Base-by-base conservation (phyloP, 306 rosid species). In the Vigna mungo region DNA sequence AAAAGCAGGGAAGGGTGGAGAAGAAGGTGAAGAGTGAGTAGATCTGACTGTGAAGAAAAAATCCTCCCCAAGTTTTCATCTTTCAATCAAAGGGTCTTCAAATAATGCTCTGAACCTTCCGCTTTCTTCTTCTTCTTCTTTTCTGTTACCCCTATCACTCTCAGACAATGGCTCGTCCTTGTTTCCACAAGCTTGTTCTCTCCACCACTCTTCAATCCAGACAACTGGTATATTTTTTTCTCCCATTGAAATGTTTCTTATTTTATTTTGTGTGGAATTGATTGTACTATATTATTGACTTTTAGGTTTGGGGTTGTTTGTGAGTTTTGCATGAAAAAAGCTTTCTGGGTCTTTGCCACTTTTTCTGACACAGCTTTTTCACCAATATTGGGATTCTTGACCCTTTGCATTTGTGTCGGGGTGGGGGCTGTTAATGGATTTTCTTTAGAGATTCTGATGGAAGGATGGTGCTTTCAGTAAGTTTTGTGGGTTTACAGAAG, bases 121-220 rank as follows among this genome's bases (percentile, higher is more conserved):
- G 47, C 77, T 4, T 27, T 72, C 2, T 55, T 25, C 46, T 52
- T 25, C 46, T 52, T 25, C 10, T 52, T 25, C 10, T 61, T 47
- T 77, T 63, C 79, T 77, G 36, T 25, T 27, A 15, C 23, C 43
- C 60, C 72, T 63, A 71, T 36, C 71, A 74, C 60, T 62, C 72
- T 53, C 62, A 23, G 21, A 80, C 64, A 76, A 92, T 92, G 97
- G 90, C 84, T 36, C 89, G 91, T 60, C 93, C 98, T 63, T 82
- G 58, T 89, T 94, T 94, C 55, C 84, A 90, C 79, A 92, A 92
- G 90, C 90, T 94, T 80, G 73, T 94, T 84, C 82, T 88, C 15
- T 75, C 94, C 1, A 77, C 90, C 25, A 86, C 91, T 23, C 84
- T 90, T 68, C 90, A 89, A 70, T 82, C 93, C 58, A 87, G 87